Evolutionary conservation across 805 yeast genomes (phyloP).

Genomic region (Hanseniaspora lindneri): DNA sequence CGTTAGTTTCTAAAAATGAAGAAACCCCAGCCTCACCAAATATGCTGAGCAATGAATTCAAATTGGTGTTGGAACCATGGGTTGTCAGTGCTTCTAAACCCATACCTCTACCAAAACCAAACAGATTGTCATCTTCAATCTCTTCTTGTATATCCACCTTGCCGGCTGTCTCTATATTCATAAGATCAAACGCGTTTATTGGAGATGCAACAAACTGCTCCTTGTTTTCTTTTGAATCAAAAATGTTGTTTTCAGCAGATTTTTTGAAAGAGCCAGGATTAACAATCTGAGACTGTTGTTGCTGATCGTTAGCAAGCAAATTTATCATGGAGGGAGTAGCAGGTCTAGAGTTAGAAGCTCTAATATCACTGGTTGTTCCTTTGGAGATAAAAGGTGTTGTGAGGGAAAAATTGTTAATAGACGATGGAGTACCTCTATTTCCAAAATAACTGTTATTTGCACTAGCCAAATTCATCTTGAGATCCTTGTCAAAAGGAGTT

Average conservation of each 20-base stretch:
- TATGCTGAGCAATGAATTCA: slow-evolving; percentile 5
- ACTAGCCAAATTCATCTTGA: background rate
- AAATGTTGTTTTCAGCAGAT: background rate
- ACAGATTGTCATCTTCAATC: slow-evolving; percentile 2
- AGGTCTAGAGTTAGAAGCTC: slow-evolving; percentile 6
- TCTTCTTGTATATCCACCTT: slow-evolving; percentile 6
- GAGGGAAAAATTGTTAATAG: background rate
- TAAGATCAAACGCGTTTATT: background rate
- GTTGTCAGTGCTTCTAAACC: slow-evolving; percentile 10
- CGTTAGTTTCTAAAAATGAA: background rate
- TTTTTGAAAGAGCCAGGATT: background rate
- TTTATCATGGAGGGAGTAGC: background rate
- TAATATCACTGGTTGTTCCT: slow-evolving; percentile 9
- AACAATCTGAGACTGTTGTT: background rate
- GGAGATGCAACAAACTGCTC: background rate
- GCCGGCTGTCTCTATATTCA: background rate
- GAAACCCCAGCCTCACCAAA: slow-evolving; percentile 10
- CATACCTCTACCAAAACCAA: slow-evolving; percentile 13
- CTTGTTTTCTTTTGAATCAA: background rate
- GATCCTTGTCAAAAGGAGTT: slow-evolving; percentile 5
- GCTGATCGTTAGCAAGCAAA: background rate
- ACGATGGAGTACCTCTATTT: background rate
- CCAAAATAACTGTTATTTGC: background rate
- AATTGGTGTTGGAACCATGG: slow-evolving; percentile 11
- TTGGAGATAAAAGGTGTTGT: slow-evolving; percentile 2